Percentiles rank a stretch among this genome's conserved stretches.
Evolutionary conservation across 2,329 filamentous ascomycete species (phyloP).

Genomic region (Eutypella sp.): DNA sequence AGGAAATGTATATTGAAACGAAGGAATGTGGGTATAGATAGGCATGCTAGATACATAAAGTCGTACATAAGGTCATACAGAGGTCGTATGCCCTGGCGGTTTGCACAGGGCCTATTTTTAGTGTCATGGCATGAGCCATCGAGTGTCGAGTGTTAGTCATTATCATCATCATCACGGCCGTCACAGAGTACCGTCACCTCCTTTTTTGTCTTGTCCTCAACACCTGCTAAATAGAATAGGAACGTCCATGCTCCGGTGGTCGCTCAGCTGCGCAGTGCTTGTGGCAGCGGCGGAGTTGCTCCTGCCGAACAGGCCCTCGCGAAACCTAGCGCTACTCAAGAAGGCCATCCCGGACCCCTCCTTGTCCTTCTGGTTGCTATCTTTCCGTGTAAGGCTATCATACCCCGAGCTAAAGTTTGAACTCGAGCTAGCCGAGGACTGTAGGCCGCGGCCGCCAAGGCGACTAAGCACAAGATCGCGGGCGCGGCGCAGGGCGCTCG

Average conservation of each 20-base stretch:
- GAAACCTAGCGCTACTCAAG: constrained; percentile 32
- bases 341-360: too few species aligned
- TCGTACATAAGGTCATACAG: background rate
- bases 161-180: constrained; percentile 13
- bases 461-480: constrained; percentile 57
- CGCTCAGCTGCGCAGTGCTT: constrained; percentile 8
- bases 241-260: constrained; percentile 48
- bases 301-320: constrained; percentile 39
- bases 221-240: constrained; percentile 55
- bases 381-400: constrained; percentile 6
- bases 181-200: background rate
- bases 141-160: background rate
- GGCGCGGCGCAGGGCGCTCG: constrained; percentile 51
- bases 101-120: background rate
- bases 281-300: constrained; percentile 21
- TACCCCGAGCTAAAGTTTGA: constrained; percentile 8
- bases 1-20: background rate
- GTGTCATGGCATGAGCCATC: constrained; percentile 1
- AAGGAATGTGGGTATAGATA: background rate
- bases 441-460: constrained; percentile 47
- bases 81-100: background rate
- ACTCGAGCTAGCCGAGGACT: background rate
- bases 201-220: constrained; percentile 10
- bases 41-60: background rate
- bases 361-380: constrained; percentile 3